Evolutionary conservation across 495 filamentous ascomycete species (phyloP), one percentile per base, ranked within the genome.

Genomic region (Acidomyces sp.): DNA sequence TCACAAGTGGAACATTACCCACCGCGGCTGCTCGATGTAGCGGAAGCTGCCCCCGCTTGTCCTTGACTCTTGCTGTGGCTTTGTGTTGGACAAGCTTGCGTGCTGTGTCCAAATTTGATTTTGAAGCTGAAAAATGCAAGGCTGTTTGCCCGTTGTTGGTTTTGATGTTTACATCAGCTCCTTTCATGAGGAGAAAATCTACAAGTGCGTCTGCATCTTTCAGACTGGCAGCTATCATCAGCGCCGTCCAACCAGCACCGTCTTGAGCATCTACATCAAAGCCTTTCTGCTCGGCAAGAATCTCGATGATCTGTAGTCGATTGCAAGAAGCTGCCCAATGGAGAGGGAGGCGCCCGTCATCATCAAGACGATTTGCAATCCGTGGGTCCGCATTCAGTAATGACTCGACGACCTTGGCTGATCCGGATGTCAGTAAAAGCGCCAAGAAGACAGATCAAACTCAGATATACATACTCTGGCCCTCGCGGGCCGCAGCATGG

Each of bases 301-400:
- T 55, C 47, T 80, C 66, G 17, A 82, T 77, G 37, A 93, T 83
- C 26, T 74, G 68, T n/a, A 73, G 60, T 27, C 74, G 78, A 56
- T 88, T 92, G 59, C 80, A 80, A 30, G 86, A 90, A 11, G 75
- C 73, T 1, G 90, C 90, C 92, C 92, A 99, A 62, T 99, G 92
- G 37, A 96, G 77, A 0, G 92, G 81, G 17, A 94, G 72, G 35
- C 90, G 82, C 35, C 85, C 85, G 58, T 99, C 90, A 35, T 82
- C 77, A 52, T 99, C 90, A 57, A 76, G 80, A 34, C 64, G 65
- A 24, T 63, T 65, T 11, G 82, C 78, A 28, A 87, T 70, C 49
- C 82, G 85, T 0, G 83, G 78, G 52, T 92, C 86, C 51, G 79
- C 78, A 76, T 92, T 30, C 0, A 51, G 28, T 6, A 38, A 45